Conservation (phyloP, 2,329 filamentous ascomycete species). For the Penicillium sp. region DNA sequence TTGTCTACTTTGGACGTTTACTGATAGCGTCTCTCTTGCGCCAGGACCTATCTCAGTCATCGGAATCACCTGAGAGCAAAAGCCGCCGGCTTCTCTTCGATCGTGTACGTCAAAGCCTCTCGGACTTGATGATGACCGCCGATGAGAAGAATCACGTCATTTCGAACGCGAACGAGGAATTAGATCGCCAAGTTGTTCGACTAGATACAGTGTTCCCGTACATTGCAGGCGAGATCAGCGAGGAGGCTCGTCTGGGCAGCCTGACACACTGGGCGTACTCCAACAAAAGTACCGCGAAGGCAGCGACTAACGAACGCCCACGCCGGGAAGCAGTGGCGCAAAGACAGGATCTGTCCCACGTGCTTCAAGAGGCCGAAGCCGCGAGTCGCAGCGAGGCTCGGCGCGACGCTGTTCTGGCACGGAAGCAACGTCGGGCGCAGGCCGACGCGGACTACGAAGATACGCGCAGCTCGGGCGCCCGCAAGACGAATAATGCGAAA, state of each 20-base stretch:
- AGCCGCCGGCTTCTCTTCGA: slow-evolving; percentile 67
- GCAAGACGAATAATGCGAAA: slow-evolving; percentile 61
- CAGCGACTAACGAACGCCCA: slow-evolving; percentile 64
- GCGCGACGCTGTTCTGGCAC: slow-evolving; percentile 76
- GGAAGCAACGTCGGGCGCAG: slow-evolving; percentile 69
- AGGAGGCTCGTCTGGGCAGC: slow-evolving; percentile 91
- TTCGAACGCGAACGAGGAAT: slow-evolving; percentile 83
- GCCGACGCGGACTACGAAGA: slow-evolving; percentile 81
- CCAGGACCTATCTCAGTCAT: slow-evolving; percentile 29
- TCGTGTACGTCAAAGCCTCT: slow-evolving; percentile 72
- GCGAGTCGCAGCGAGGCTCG: slow-evolving; percentile 79
- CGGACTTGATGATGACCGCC: slow-evolving; percentile 81
- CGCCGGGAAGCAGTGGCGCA: slow-evolving; percentile 75
- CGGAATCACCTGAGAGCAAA: slow-evolving; percentile 38
- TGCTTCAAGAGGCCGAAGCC: slow-evolving; percentile 77
- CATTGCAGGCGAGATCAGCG: slow-evolving; percentile 84
- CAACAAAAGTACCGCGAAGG: slow-evolving; percentile 64
- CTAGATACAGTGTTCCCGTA: slow-evolving; percentile 85
- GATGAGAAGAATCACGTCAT: slow-evolving; percentile 99
- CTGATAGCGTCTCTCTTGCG: slow-evolving; percentile 5
- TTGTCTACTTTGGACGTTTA: neutral
- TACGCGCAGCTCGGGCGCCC: slow-evolving; percentile 36
- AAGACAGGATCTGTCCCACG: slow-evolving; percentile 62
- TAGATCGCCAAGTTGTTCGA: slow-evolving; percentile 78
- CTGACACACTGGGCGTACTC: slow-evolving; percentile 93